phyloP scores from a whole-genome alignment of 129 eudicot species.

The Tagetes patula region DNA sequence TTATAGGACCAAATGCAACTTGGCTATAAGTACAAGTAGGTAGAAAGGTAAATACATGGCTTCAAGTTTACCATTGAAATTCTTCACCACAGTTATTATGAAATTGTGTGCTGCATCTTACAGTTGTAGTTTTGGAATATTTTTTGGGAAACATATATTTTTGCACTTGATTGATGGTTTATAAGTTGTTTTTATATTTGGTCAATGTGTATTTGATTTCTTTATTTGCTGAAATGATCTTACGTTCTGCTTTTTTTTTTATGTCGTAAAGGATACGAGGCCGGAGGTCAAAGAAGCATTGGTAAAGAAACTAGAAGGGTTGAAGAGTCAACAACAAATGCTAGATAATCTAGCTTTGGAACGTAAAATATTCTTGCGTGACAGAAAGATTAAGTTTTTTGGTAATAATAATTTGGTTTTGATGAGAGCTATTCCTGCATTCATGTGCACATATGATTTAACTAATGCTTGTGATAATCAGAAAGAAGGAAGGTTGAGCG shows the following conservation, averaged over 20 bases:
- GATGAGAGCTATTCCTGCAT: background rate
- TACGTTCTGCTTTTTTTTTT: conserved; percentile 4
- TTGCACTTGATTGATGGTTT: background rate
- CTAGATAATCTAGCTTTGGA: conserved; percentile 73
- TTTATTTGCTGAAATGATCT: conserved; percentile 17
- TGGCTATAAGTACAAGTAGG: background rate
- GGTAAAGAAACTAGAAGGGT: conserved; percentile 73
- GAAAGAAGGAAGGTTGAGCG: conserved; percentile 95
- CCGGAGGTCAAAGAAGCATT: conserved; percentile 70
- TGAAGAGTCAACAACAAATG: conserved; percentile 72
- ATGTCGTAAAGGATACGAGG: conserved; percentile 63
- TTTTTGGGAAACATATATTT: background rate
- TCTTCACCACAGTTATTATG: background rate
- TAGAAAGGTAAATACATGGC: background rate
- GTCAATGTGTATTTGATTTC: conserved; percentile 13
- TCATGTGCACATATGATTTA: background rate
- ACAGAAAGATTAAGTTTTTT: conserved; percentile 82
- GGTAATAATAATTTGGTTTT: conserved; percentile 43
- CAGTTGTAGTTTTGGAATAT: background rate
- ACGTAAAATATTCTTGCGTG: conserved; percentile 72
- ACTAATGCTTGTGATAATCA: conserved; percentile 30
- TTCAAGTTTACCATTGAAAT: background rate
- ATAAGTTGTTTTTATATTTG: background rate
- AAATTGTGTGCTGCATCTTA: background rate
- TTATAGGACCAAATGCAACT: background rate